Base-by-base conservation (phyloP, 305 asterid genomes). In the Withania somnifera region DNA sequence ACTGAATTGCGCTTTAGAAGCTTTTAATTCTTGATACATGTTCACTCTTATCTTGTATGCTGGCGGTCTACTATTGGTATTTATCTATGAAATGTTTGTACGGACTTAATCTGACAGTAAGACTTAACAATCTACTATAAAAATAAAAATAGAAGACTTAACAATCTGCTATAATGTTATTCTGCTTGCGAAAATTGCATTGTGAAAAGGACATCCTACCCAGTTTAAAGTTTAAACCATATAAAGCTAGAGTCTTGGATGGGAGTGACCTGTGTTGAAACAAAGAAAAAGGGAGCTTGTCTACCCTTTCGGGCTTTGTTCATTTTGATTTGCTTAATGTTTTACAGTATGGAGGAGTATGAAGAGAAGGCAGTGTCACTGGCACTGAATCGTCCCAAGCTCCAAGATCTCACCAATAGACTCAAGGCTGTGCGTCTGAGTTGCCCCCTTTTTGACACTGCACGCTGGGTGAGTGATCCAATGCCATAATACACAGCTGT, bases 391-490 rank as follows among this genome's bases (percentile, higher is more conserved):
- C 94, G 87, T 14, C 28, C 88, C 24, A 93, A 93, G 91, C 98
- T 96, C 83, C 90, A 91, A 84, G 97, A 91, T 86, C 99, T 96
- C 76, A 92, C 94, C 40, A 88, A 89, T 81, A 91, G 84, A 88
- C 95, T 96, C 66, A 96, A 92, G 89, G 98, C 97, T 7, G 93
- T 89, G 45, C 95, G 99, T 17, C 13, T 92, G 84, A 90, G 90
- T 50, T 94, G 98, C 67, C 99, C 99, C 71, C 90, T 96, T n/a
- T 96, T 96, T 34, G 99, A 96, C 89, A 96, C 99, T 3, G 5
- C 84, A 40, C 97, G 99, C 83, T 96, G 99, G 99, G 99, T 94
- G 78, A 87, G 97, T 88, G 78, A 42, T 76, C 51, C 28, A 51
- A 26, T 3, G 0, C 78, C 22, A 22, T 15, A 22, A 71, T 71